Base-by-base conservation (phyloP, 345 rosid genomes). In the Eucalyptus microcorys region DNA sequence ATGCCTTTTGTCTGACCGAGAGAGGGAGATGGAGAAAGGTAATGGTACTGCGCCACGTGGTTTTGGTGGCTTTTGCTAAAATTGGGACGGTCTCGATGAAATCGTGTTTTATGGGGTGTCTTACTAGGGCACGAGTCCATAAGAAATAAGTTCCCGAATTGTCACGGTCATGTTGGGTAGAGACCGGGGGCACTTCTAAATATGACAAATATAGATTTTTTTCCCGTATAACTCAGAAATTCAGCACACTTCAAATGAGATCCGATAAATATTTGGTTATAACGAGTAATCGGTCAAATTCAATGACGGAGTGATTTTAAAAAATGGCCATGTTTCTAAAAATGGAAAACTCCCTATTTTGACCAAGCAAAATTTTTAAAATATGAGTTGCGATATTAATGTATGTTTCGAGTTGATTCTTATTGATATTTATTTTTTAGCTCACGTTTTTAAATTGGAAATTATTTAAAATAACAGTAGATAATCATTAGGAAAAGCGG, bases 391-490 rank as follows among this genome's bases (percentile, higher is more conserved):
- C 1, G 3, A 66, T 32, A 2, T 32, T 1, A 0, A 3, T 7
- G 1, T 3, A 3, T 37, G 0, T 34, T 34, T 34, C 0, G 7
- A 34, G 1, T 1, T 1, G 8, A 37, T 68, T 8, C 1, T 34
- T 9, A 8, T 4, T 1, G 15, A 37, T 27, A 4, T 37, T 34
- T 37, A 19, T 19, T 19, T 71, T 37, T 7, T n/a, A 2, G 8
- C 5, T 64, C 0, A 40, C 7, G 37, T 64, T 64, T n/a, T 14
- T n/a, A n/a, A 64, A n/a, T 64, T 14, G 37, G 37, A n/a, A 64
- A 64, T n/a, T n/a, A n/a, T 14, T 64, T 37, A 40, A 21, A 37
- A 76, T 21, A 40, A 76, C 4, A 1, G 22, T 19, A 37, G 45
- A 71, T 64, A 0, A 64, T 64, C 71, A n/a, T 19, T 37, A 34